Base-by-base conservation (phyloP, 495 filamentous ascomycete genomes). In the Endocarpon pusillum region DNA sequence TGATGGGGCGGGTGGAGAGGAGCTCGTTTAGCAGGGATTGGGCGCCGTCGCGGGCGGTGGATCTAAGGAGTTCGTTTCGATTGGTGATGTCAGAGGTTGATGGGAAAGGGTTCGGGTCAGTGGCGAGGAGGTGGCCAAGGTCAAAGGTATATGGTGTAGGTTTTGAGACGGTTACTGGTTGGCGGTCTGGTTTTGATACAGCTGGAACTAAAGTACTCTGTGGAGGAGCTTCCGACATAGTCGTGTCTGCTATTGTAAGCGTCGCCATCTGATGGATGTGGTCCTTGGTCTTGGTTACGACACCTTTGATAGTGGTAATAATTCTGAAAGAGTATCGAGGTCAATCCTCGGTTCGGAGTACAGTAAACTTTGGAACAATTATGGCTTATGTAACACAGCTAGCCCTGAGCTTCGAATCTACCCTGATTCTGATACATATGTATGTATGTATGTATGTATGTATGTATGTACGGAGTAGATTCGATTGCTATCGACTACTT, bases 61-160 rank as follows among this genome's bases (percentile, higher is more conserved):
- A 52, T 34, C 71, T 61, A 30, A 96, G 73, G 19, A 58, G 46
- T 16, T 41, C 47, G 41, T 66, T 59, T 40, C 71, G 35, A 12
- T 37, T 23, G 28, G 28, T 4, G 28, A 5, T 7, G 12, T 31
- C 12, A 5, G 28, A 5, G 3, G 37, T 41, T 24, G 52, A 48
- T 30, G 64, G 62, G 27, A 93, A 61, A 0, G 86, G 83, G 61
- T 87, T 89, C 1, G 81, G 68, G 61, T 93, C 84, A 46, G 70
- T 69, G 53, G 67, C 73, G 46, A 85, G 66, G 37, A 94, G 73
- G 49, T 87, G 71, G 42, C 83, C 85, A 9, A 93, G 73, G 58
- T 94, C 84, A 65, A 91, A 93, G 49, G 76, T 82, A 63, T 87
- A 87, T 26, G 82, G 86, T 1, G 73, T 91, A 0, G 82, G 80